Conservation (phyloP, 306 rosid species). For the Trifolium repens region DNA sequence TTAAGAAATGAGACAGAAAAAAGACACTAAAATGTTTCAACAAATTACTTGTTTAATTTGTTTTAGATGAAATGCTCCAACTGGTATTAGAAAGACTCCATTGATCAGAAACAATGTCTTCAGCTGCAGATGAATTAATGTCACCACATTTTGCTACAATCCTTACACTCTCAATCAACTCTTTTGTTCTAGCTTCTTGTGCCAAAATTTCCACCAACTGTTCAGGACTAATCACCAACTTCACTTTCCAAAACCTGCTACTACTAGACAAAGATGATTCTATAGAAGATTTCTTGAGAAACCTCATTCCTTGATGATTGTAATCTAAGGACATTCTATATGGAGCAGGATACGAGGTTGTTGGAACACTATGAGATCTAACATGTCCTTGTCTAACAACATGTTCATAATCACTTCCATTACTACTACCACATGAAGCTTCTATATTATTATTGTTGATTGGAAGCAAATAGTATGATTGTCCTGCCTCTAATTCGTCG, state of each 20-base stretch:
- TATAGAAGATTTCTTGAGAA: conserved; percentile 59
- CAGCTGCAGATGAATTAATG: conserved; percentile 45
- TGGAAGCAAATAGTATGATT: conserved; percentile 74
- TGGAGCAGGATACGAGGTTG: conserved; percentile 48
- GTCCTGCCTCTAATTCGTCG: conserved; percentile 65
- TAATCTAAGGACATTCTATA: conserved; percentile 76
- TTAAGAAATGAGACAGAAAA: conserved; percentile 13
- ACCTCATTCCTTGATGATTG: conserved; percentile 37
- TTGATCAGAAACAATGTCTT: conserved; percentile 58
- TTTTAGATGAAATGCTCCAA: conserved; percentile 61
- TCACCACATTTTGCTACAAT: conserved; percentile 76
- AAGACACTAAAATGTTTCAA: conserved; percentile 13
- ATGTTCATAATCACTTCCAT: neutral
- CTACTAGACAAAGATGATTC: conserved; percentile 55
- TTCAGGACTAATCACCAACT: conserved; percentile 72
- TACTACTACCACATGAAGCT: neutral
- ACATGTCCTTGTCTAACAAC: conserved; percentile 69
- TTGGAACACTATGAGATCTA: conserved; percentile 68
- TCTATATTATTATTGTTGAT: conserved; percentile 36
- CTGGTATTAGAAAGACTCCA: conserved; percentile 74
- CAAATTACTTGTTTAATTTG: conserved; percentile 28
- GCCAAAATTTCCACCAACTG: conserved; percentile 73
- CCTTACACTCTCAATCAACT: conserved; percentile 75
- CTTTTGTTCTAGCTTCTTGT: conserved; percentile 68
- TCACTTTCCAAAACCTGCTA: conserved; percentile 78